Percentiles rank a stretch among this genome's conserved stretches.
phyloP scores from a whole-genome alignment of 1,284 basidiomycete genomes.

The Abortiporus biennis region DNA sequence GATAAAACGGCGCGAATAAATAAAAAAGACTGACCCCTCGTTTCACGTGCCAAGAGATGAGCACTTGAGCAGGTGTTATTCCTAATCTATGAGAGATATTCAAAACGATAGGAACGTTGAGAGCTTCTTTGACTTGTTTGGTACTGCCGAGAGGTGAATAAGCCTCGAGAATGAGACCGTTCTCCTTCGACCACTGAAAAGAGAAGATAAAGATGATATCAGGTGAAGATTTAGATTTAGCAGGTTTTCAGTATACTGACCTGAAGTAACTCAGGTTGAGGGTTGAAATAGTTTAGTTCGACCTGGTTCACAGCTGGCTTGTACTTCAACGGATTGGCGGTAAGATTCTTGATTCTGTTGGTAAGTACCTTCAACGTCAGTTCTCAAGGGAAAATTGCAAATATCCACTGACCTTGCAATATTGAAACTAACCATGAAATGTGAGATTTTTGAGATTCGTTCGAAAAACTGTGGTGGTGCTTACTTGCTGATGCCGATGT shows the following conservation, averaged over 20 bases:
- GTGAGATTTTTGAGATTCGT: not conserved
- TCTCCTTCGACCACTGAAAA: constrained; percentile 59
- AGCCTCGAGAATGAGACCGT: constrained; percentile 64
- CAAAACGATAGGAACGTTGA: constrained; percentile 46
- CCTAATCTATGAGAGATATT: constrained; percentile 48
- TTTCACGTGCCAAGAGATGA: constrained; percentile 78
- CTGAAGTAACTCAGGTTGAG: constrained; percentile 76
- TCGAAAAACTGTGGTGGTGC: constrained; percentile 13
- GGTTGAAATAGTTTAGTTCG: constrained; percentile 78
- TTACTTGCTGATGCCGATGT: constrained; percentile 81
- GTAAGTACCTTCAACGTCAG: not conserved
- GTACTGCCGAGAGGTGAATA: constrained; percentile 77
- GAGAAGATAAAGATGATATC: too few relatives aligned
- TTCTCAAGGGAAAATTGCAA: too few relatives aligned
- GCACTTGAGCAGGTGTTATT: constrained; percentile 73
- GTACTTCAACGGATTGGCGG: constrained; percentile 66
- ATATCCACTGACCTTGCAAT: constrained; percentile 31
- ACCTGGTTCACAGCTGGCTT: constrained; percentile 80
- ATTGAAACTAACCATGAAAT: constrained; percentile 41
- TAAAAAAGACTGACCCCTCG: constrained; percentile 51
- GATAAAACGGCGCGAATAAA: not conserved
- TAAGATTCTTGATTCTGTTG: constrained; percentile 52
- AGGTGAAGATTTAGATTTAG: too few relatives aligned
- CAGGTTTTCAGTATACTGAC: constrained; percentile 35
- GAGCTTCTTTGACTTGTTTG: constrained; percentile 49